phyloP scores from a whole-genome alignment of 1,284 basidiomycete species.

The Sphagnurus paluster region DNA sequence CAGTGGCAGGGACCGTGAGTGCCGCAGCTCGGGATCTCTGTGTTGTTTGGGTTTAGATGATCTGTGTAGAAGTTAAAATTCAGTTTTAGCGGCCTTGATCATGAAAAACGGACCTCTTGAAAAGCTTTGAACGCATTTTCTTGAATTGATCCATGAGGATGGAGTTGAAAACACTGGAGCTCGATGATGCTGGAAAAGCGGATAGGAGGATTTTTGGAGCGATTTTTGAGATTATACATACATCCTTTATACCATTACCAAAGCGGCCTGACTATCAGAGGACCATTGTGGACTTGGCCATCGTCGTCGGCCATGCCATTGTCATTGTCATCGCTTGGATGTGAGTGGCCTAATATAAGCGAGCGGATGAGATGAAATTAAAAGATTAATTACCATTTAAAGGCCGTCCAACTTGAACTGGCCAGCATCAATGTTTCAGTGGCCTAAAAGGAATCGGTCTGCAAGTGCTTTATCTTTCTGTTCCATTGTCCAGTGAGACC shows the following conservation, averaged over 20 bases:
- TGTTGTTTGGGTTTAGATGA: conserved; percentile 6
- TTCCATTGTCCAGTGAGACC: conserved; percentile 7
- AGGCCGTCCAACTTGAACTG: too few species aligned
- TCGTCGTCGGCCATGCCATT: conserved; percentile 7
- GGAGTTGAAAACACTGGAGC: background rate
- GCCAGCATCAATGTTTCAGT: conserved; percentile 10
- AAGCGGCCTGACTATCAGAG: background rate
- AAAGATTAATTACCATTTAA: too few species aligned
- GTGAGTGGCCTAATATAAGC: conserved; percentile 9
- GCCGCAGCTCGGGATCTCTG: conserved; percentile 14
- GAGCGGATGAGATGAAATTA: background rate
- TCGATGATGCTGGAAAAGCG: background rate
- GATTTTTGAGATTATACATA: too few species aligned
- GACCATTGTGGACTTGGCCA: conserved; percentile 10
- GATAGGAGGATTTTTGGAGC: background rate
- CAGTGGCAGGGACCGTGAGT: conserved; percentile 20
- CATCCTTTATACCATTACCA: conserved; percentile 7
- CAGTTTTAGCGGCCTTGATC: too few species aligned
- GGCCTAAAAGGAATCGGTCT: conserved; percentile 10
- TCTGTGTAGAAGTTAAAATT: conserved; percentile 1
- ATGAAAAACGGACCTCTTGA: conserved; percentile 15
- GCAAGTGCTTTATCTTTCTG: conserved; percentile 2
- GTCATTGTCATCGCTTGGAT: conserved; percentile 5
- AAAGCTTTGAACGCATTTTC: conserved; percentile 19
- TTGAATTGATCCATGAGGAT: conserved; percentile 20